Conservation (phyloP, 176 grass and related monocot species). For the Paspalum vaginatum region DNA sequence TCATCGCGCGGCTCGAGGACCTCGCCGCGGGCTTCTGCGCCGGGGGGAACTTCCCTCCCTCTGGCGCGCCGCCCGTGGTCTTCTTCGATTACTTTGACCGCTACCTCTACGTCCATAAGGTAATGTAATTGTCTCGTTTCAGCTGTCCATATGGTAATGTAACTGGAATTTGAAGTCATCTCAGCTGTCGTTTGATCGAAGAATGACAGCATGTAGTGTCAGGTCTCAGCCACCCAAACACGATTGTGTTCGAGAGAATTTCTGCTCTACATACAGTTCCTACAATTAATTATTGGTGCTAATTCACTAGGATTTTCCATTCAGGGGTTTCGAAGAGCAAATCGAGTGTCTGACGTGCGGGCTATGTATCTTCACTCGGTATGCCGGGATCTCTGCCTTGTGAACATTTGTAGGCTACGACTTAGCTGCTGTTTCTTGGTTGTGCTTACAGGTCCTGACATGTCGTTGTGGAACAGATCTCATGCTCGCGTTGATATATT, state of each 20-base stretch:
- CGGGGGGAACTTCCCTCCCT: constrained; percentile 61
- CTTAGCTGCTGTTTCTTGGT: constrained; percentile 28
- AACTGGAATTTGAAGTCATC: neutral
- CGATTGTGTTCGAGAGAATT: constrained; percentile 1
- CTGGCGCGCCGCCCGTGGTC: constrained; percentile 49
- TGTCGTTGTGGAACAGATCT: constrained; percentile 76
- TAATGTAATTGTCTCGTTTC: neutral
- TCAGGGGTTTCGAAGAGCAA: constrained; percentile 75
- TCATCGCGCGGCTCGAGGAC: constrained; percentile 71
- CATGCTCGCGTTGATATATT: constrained; percentile 91
- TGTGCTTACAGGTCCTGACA: constrained; percentile 65
- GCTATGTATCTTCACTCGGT: constrained; percentile 92
- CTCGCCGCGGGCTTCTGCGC: constrained; percentile 72
- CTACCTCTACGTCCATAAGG: constrained; percentile 67
- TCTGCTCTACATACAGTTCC: neutral
- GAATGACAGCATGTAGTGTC: neutral
- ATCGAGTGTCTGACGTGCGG: constrained; percentile 49
- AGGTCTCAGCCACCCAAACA: neutral
- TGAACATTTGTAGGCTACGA: neutral
- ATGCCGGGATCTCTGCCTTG: constrained; percentile 21
- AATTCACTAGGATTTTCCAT: constrained; percentile 10
- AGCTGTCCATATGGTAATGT: constrained; percentile 22
- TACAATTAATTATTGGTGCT: constrained; percentile 2
- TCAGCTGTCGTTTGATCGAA: neutral
- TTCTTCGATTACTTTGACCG: constrained; percentile 76